phyloP scores from a whole-genome alignment of 2,329 filamentous ascomycete species.

The Neoscytalidium dimidiatum region DNA sequence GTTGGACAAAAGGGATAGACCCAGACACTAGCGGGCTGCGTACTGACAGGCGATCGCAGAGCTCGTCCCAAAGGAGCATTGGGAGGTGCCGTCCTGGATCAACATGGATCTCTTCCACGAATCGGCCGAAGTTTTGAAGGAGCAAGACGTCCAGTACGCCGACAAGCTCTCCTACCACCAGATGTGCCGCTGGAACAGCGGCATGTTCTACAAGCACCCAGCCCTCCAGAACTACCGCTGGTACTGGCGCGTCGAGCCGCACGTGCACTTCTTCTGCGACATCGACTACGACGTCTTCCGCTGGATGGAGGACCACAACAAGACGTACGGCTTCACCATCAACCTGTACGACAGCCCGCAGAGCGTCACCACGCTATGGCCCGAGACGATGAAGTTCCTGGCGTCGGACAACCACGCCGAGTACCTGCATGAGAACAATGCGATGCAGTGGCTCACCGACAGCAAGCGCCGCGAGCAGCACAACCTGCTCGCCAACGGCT shows the following conservation, averaged over 20 bases:
- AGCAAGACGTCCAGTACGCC: conserved; percentile 88
- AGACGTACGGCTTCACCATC: conserved; percentile 98
- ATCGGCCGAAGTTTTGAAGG: conserved; percentile 78
- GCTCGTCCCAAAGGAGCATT: conserved; percentile 90
- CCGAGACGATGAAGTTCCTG: conserved; percentile 91
- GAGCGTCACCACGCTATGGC: conserved; percentile 87
- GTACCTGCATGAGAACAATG: conserved; percentile 80
- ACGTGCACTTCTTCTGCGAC: conserved; percentile 99
- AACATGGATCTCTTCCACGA: conserved; percentile 82
- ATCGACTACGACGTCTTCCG: conserved; percentile 98
- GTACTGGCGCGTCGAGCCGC: conserved; percentile 98
- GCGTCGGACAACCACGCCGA: conserved; percentile 69
- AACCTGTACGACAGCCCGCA: conserved; percentile 91
- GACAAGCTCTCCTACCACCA: conserved; percentile 90
- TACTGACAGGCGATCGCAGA: conserved; percentile 55
- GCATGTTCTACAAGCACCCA: conserved; percentile 95
- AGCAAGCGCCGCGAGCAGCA: conserved; percentile 74
- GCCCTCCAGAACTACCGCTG: conserved; percentile 79
- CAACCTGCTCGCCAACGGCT: conserved; percentile 80
- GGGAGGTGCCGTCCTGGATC: conserved; percentile 91
- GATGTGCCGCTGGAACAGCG: conserved; percentile 99
- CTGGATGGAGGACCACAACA: conserved; percentile 97
- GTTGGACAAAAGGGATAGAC: not conserved
- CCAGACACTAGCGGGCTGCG: not conserved
- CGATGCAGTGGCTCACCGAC: conserved; percentile 85